Conservation (phyloP, 2,329 filamentous ascomycete genomes). For the Talaromyces albobiverticillius region DNA sequence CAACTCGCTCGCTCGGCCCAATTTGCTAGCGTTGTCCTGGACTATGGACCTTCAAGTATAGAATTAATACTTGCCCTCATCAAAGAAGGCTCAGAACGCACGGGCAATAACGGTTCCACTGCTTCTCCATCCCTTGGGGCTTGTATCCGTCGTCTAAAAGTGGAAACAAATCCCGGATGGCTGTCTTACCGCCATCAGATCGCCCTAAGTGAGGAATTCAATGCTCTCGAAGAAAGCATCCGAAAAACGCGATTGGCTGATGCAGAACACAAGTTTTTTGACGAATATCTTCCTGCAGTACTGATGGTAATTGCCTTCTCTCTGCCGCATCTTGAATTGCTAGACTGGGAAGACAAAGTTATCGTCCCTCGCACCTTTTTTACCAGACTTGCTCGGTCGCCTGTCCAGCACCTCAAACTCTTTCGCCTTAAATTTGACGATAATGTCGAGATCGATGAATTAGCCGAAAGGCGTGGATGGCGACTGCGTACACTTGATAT, state of each 20-base stretch:
- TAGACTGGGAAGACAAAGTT: not conserved
- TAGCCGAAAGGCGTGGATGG: not conserved
- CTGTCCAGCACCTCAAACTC: not conserved
- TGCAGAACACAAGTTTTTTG: no score
- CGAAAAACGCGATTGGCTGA: no score
- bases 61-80: not conserved
- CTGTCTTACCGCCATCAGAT: slow-evolving; percentile 1
- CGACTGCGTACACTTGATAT: not conserved
- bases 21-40: not conserved
- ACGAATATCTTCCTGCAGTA: slow-evolving; percentile 1
- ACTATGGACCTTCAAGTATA: not conserved
- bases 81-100: not conserved
- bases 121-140: slow-evolving; percentile 6
- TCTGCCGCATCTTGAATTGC: slow-evolving; percentile 1
- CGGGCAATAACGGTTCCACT: not conserved
- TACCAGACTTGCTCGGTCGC: not conserved
- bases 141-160: slow-evolving; percentile 1
- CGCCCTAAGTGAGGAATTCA: no score
- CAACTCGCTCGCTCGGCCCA: slow-evolving; percentile 12
- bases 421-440: not conserved
- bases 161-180: no score
- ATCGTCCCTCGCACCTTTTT: not conserved
- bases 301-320: not conserved
- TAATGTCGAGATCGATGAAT: not conserved
- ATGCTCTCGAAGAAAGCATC: no score